Conservation (phyloP, 2,329 filamentous ascomycete species). For the Botrytis sinoallii region DNA sequence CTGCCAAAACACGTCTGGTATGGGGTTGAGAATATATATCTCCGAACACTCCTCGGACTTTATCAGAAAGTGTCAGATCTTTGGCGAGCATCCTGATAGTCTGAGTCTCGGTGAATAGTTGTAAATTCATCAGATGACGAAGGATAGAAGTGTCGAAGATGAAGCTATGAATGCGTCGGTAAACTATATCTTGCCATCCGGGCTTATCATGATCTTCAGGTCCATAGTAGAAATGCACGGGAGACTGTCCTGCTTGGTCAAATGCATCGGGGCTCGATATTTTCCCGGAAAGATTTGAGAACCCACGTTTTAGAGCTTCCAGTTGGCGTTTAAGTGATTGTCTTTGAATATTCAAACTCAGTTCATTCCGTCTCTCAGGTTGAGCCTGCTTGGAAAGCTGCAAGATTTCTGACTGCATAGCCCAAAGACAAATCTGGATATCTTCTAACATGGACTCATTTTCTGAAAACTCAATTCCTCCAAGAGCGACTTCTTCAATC, state of each 20-base stretch:
- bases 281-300: conserved; percentile 25
- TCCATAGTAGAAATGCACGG: conserved; percentile 29
- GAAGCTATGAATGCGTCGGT: conserved; percentile 35
- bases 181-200: conserved; percentile 24
- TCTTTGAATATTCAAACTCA: conserved; percentile 22
- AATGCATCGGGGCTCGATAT: conserved; percentile 13
- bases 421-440: conserved; percentile 31
- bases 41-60: neutral
- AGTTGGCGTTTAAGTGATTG: conserved; percentile 27
- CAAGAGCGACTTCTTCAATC: conserved; percentile 20
- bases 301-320: conserved; percentile 23
- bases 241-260: conserved; percentile 22
- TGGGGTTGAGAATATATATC: conserved; percentile 18
- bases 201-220: conserved; percentile 27
- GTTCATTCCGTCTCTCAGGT: conserved; percentile 4
- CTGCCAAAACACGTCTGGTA: conserved; percentile 27
- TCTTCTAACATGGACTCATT: conserved; percentile 28
- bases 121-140: conserved; percentile 40
- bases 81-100: conserved; percentile 36
- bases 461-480: conserved; percentile 10
- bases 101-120: conserved; percentile 40
- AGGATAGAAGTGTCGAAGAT: conserved; percentile 40
- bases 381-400: conserved; percentile 15
- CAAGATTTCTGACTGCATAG: conserved; percentile 28
- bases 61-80: conserved; percentile 17